Evolutionary conservation across 768 basidiomycete genomes (phyloP).

Genomic region (Boletus vermiculosoides): DNA sequence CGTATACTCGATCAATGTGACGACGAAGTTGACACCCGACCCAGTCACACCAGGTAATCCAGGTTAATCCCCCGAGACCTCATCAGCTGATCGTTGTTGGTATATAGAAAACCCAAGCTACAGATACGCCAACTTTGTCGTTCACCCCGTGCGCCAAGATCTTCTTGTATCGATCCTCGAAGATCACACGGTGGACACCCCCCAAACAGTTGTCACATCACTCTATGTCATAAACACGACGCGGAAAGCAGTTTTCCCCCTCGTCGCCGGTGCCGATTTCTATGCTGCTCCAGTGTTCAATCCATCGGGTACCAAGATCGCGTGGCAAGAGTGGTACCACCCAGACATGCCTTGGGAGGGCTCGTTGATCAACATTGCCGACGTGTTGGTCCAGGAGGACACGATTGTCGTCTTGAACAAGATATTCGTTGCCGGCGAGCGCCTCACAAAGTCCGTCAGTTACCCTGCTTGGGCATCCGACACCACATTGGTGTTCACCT

Average conservation of each 20-base stretch:
- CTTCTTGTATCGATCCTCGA: conserved; percentile 65
- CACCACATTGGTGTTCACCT: conserved; percentile 58
- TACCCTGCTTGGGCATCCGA: conserved; percentile 63
- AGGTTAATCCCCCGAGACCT: neutral
- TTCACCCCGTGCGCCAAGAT: conserved; percentile 56
- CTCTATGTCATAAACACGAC: conserved; percentile 56
- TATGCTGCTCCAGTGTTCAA: conserved; percentile 59
- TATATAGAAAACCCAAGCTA: conserved; percentile 28
- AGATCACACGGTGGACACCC: conserved; percentile 56
- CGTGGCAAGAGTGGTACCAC: conserved; percentile 67
- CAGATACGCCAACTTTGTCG: conserved; percentile 63
- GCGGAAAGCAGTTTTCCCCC: conserved; percentile 41
- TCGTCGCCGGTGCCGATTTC: conserved; percentile 66
- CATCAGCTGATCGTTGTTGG: neutral
- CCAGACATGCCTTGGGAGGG: conserved; percentile 77
- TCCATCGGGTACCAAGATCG: conserved; percentile 51
- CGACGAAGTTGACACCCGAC: conserved; percentile 33
- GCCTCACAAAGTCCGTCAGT: conserved; percentile 47
- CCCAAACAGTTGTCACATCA: conserved; percentile 43
- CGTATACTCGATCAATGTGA: conserved; percentile 42
- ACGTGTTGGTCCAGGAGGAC: conserved; percentile 35
- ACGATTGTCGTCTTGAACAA: conserved; percentile 37
- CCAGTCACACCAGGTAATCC: conserved; percentile 62
- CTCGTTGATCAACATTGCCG: conserved; percentile 51
- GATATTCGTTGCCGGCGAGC: conserved; percentile 51